Evolutionary conservation across 208 protist species (phyloP).

Genomic region (Trypanosomatidae sp.): DNA sequence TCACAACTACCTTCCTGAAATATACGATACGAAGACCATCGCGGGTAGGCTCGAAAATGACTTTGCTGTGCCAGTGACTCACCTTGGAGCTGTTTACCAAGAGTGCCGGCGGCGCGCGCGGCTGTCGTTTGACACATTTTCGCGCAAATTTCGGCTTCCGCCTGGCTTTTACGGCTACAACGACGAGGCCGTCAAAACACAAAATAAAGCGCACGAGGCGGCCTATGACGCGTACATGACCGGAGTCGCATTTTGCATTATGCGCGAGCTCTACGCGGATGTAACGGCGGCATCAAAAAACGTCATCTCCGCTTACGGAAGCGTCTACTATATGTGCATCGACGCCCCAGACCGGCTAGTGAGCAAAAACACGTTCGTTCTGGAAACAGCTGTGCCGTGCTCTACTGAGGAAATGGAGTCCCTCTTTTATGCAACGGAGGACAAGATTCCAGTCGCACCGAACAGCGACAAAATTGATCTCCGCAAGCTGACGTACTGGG

Average conservation of each 20-base stretch:
- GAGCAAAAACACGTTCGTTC: constrained; percentile 20
- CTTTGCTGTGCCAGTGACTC: constrained; percentile 20
- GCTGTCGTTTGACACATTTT: constrained; percentile 5
- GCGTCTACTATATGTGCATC: constrained; percentile 30
- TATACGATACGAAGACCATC: constrained; percentile 82
- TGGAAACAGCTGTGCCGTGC: constrained; percentile 7
- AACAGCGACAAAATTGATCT: constrained; percentile 14
- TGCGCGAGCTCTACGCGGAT: constrained; percentile 19
- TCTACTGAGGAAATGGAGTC: constrained; percentile 18
- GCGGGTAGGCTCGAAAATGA: constrained; percentile 18
- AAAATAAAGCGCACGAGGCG: constrained; percentile 58
- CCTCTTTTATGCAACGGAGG: constrained; percentile 22
- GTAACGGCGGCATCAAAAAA: constrained; percentile 28
- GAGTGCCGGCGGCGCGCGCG: constrained; percentile 28
- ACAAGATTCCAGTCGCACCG: neutral
- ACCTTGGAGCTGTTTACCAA: constrained; percentile 44
- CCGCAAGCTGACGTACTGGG: constrained; percentile 15
- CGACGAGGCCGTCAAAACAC: constrained; percentile 15
- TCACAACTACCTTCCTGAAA: constrained; percentile 33
- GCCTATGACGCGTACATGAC: constrained; percentile 85
- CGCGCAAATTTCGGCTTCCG: constrained; percentile 30
- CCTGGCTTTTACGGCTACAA: constrained; percentile 65
- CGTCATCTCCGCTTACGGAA: constrained; percentile 55
- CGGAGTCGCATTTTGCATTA: constrained; percentile 42
- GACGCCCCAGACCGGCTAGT: constrained; percentile 10